phyloP scores from a whole-genome alignment of 306 rosid genomes.

The Hylodesmum podocarpum region DNA sequence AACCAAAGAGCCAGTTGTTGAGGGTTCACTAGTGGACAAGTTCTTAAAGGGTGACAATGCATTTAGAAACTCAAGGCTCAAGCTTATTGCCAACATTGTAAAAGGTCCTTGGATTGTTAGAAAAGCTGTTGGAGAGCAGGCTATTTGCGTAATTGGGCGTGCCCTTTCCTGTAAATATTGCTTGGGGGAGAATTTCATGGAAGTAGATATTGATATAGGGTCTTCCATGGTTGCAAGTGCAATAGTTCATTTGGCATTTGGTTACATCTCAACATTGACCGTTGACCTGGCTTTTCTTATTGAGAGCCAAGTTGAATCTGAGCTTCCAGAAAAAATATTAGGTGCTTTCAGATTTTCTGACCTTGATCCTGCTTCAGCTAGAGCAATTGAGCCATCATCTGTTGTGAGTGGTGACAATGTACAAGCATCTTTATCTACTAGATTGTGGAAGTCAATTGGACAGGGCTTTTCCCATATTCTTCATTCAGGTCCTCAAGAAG shows the following conservation, averaged over 20 bases:
- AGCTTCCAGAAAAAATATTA: constrained; percentile 75
- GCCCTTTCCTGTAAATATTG: constrained; percentile 68
- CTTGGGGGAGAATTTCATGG: constrained; percentile 60
- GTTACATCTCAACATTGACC: constrained; percentile 67
- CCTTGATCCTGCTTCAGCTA: constrained; percentile 68
- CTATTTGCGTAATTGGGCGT: constrained; percentile 81
- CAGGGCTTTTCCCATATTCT: constrained; percentile 64
- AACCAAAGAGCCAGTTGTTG: constrained; percentile 47
- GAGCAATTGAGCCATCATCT: constrained; percentile 48
- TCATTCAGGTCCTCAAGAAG: constrained; percentile 64
- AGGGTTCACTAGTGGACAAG: constrained; percentile 68
- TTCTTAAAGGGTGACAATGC: constrained; percentile 67
- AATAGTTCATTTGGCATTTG: constrained; percentile 81
- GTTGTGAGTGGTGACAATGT: constrained; percentile 9
- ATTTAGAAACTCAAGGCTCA: constrained; percentile 77
- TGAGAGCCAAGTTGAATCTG: constrained; percentile 68
- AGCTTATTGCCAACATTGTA: constrained; percentile 79
- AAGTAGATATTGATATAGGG: constrained; percentile 90
- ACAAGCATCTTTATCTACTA: constrained; percentile 55
- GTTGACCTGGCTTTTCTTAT: constrained; percentile 86
- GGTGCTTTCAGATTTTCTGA: constrained; percentile 84
- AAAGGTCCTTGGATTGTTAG: constrained; percentile 93
- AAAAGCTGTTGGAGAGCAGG: constrained; percentile 92
- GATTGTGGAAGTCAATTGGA: constrained; percentile 80
- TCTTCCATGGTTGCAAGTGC: constrained; percentile 91